Conservation (phyloP, 1,139 yeast genomes). For the Nakaseomyces delphensis region DNA sequence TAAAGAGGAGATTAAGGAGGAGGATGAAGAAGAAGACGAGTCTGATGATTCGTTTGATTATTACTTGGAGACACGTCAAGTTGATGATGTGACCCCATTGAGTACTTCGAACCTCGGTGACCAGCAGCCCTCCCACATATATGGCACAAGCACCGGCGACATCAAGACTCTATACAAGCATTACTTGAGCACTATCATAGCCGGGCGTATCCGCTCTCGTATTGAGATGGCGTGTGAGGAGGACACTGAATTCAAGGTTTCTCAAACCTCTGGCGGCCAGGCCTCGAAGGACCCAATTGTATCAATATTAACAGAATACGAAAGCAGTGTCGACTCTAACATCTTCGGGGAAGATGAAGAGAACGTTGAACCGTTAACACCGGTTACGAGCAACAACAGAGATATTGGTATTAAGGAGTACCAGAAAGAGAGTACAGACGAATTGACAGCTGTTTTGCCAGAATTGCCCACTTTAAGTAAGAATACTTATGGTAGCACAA, state of each 20-base stretch:
- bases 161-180: conserved; percentile 3
- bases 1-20: conserved; percentile 23
- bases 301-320: conserved; percentile 18
- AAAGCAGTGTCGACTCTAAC: conserved; percentile 7
- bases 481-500: conserved; percentile 5
- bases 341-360: conserved; percentile 4
- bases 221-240: conserved; percentile 23
- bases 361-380: background rate
- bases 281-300: conserved; percentile 16
- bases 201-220: conserved; percentile 23
- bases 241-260: conserved; percentile 10
- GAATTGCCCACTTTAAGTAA: conserved; percentile 4
- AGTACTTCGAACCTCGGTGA: background rate
- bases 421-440: conserved; percentile 4
- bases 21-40: conserved; percentile 24
- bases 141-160: conserved; percentile 1
- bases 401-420: conserved; percentile 8
- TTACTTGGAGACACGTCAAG: conserved; percentile 6
- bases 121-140: background rate
- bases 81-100: conserved; percentile 2
- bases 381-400: conserved; percentile 7
- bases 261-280: conserved; percentile 2
- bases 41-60: conserved; percentile 14
- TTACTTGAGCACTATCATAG: conserved; percentile 24
- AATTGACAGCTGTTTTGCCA: background rate